Conservation (phyloP, 306 rosid species). For the Corylus americana region DNA sequence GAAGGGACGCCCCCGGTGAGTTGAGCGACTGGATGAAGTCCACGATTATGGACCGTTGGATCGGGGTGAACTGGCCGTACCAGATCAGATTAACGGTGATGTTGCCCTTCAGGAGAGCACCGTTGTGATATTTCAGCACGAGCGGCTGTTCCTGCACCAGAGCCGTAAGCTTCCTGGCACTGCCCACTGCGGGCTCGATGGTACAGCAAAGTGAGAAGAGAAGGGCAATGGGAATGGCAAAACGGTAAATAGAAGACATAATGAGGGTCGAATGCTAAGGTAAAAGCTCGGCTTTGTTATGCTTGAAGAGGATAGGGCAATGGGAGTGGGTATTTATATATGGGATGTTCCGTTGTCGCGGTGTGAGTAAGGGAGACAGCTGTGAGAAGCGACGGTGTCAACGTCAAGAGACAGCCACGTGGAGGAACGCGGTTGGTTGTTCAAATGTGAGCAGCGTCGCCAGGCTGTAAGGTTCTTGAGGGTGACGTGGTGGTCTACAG, state of each 20-base stretch:
- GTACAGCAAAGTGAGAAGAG: conserved; percentile 2
- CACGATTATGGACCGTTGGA: conserved; percentile 72
- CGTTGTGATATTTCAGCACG: conserved; percentile 79
- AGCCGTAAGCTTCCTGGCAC: conserved; percentile 38
- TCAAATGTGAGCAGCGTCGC: neutral
- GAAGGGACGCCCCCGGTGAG: conserved; percentile 24
- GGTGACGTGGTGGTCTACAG: conserved; percentile 45
- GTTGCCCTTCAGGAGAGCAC: conserved; percentile 73
- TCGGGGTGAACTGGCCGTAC: conserved; percentile 76
- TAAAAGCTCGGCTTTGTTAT: neutral
- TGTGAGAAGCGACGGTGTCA: conserved; percentile 34
- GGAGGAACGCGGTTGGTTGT: neutral
- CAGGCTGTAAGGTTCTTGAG: conserved; percentile 40
- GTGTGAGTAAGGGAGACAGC: conserved; percentile 41
- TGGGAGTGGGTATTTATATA: conserved; percentile 32
- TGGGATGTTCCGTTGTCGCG: neutral
- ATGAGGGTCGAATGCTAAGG: too few relatives aligned
- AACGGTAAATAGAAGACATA: conserved; percentile 37
- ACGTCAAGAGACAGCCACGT: conserved; percentile 20
- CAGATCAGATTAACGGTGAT: conserved; percentile 79
- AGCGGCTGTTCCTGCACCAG: conserved; percentile 70
- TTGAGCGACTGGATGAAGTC: conserved; percentile 71
- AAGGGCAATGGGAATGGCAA: conserved; percentile 28
- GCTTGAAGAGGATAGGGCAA: neutral
- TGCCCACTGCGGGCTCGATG: conserved; percentile 10